Evolutionary conservation across 2,329 filamentous ascomycete species (phyloP).

Genomic region (Paraconiothyrium sp.): DNA sequence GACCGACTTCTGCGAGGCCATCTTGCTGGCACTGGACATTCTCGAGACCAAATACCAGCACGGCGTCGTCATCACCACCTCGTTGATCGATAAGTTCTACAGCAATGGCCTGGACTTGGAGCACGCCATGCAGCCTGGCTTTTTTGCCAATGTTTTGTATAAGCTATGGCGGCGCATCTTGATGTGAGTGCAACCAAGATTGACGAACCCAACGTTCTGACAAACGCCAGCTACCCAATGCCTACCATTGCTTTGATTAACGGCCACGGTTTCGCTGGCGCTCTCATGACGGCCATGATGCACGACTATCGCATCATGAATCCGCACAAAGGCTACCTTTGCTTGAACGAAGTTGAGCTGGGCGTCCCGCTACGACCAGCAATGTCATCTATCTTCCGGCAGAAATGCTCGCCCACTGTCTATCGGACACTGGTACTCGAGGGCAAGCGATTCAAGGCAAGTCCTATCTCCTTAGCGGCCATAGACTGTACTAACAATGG

Average conservation of each 20-base stretch:
- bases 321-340: neutral
- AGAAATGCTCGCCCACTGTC: neutral
- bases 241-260: neutral
- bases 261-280: neutral
- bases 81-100: neutral
- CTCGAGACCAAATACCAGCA: neutral
- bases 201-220: neutral
- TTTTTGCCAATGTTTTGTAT: neutral
- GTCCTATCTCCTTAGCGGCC: neutral
- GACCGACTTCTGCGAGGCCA: neutral
- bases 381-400: neutral
- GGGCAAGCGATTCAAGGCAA: neutral
- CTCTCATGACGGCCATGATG: slow-evolving; percentile 1
- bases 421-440: neutral
- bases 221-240: neutral
- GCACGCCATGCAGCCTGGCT: neutral
- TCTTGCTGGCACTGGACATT: neutral
- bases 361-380: neutral
- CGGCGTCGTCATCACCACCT: neutral
- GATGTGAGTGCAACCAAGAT: neutral
- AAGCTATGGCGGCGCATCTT: neutral
- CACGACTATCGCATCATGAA: neutral
- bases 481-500: neutral
- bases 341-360: neutral
- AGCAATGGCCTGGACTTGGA: neutral